These are phyloP conservation scores for cucumber (Cucumis sativus) DNA, from an alignment of 306 rosid genomes.

Conservation along the genomic window DNA sequence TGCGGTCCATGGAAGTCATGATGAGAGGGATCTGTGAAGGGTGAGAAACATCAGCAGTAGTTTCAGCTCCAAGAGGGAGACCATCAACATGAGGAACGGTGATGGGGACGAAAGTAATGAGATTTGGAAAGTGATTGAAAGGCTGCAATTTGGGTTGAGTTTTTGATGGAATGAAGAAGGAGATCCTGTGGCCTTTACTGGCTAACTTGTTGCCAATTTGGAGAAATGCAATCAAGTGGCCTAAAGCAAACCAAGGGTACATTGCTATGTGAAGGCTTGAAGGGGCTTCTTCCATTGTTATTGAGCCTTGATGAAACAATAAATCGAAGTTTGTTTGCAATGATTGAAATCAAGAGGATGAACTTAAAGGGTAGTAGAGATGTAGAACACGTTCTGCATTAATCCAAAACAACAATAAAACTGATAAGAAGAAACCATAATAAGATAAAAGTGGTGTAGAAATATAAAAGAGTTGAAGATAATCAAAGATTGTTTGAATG, in stretches of 20 bases:
- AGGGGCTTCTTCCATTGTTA: neutral
- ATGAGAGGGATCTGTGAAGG: constrained; percentile 19
- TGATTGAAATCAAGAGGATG: too few species aligned
- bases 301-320: too few species aligned
- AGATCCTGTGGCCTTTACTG: constrained; percentile 37
- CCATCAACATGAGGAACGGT: constrained; percentile 42
- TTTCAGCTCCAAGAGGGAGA: constrained; percentile 40
- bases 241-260: constrained; percentile 69
- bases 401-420: too few species aligned
- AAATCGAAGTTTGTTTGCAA: too few species aligned
- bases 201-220: constrained; percentile 61
- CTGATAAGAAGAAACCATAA: too few species aligned
- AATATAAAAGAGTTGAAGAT: too few species aligned
- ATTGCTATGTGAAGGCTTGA: constrained; percentile 12
- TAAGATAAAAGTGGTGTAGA: too few species aligned
- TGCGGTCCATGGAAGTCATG: constrained; percentile 49
- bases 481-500: too few species aligned
- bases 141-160: constrained; percentile 28
- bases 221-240: constrained; percentile 47
- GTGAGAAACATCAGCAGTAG: constrained; percentile 45
- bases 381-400: too few species aligned
- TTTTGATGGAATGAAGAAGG: constrained; percentile 41
- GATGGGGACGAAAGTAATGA: constrained; percentile 47
- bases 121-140: constrained; percentile 42
- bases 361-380: too few species aligned